phyloP scores from a whole-genome alignment of 805 yeast genomes.

The Saccharomyces jurei region DNA sequence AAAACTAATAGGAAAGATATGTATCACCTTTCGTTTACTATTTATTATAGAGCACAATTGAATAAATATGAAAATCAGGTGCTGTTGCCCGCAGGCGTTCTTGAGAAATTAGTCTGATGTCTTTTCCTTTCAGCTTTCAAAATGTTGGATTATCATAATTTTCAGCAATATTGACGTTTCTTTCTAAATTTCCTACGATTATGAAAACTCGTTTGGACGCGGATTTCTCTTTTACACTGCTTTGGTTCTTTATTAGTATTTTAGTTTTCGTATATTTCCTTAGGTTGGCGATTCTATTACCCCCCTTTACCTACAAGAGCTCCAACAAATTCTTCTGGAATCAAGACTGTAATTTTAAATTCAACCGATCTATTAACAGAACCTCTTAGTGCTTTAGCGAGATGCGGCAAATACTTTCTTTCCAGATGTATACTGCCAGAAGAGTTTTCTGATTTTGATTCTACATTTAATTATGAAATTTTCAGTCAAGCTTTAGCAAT shows the following conservation, averaged over 20 bases:
- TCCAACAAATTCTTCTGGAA: conserved; percentile 77
- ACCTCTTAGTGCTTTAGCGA: conserved; percentile 20
- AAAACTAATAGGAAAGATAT: neutral
- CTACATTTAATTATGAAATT: conserved; percentile 49
- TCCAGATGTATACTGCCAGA: conserved; percentile 15
- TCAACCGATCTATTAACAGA: conserved; percentile 1
- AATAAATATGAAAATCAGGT: neutral
- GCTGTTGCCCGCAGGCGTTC: neutral
- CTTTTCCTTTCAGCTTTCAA: conserved; percentile 49
- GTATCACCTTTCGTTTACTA: neutral
- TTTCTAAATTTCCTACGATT: conserved; percentile 44
- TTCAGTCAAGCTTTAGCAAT: conserved; percentile 40
- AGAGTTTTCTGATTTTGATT: conserved; percentile 14
- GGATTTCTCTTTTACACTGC: conserved; percentile 35
- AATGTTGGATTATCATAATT: conserved; percentile 43
- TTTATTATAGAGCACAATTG: neutral
- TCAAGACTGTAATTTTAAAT: conserved; percentile 18
- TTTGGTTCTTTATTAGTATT: conserved; percentile 62
- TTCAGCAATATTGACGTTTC: conserved; percentile 46
- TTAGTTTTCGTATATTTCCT: conserved; percentile 68
- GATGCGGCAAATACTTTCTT: conserved; percentile 51
- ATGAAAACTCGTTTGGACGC: conserved; percentile 48
- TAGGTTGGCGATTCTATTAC: conserved; percentile 77
- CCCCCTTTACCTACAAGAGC: conserved; percentile 80
- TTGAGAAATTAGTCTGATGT: conserved; percentile 21